Evolutionary conservation across 2,329 filamentous ascomycete genomes (phyloP).

Genomic region (Alternaria consortialis): DNA sequence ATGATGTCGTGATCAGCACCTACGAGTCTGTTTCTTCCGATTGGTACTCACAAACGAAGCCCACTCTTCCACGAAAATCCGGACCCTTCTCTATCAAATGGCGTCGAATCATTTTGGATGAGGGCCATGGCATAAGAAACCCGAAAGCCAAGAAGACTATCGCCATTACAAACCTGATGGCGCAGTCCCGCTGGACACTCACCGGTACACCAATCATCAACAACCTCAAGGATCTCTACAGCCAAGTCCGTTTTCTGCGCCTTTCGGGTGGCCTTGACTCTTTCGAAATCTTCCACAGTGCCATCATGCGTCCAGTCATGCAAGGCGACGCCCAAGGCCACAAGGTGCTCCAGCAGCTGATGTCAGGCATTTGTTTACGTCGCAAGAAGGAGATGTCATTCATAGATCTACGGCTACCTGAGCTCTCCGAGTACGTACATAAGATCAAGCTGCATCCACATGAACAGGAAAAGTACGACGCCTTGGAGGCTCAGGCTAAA

Average conservation of each 20-base stretch:
- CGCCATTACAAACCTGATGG: constrained; percentile 72
- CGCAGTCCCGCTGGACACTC: constrained; percentile 76
- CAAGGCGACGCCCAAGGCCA: constrained; percentile 66
- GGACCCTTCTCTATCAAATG: constrained; percentile 71
- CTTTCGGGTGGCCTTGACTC: constrained; percentile 80
- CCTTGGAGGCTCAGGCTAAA: constrained; percentile 74
- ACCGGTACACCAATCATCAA: constrained; percentile 77
- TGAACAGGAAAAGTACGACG: constrained; percentile 80
- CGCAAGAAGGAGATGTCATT: constrained; percentile 90
- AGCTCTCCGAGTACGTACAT: constrained; percentile 80
- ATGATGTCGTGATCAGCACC: constrained; percentile 83
- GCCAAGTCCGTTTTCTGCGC: constrained; percentile 77
- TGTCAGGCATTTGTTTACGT: constrained; percentile 81
- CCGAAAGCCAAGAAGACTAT: constrained; percentile 74
- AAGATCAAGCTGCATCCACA: constrained; percentile 76
- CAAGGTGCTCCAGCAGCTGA: constrained; percentile 75
- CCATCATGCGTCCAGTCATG: constrained; percentile 74
- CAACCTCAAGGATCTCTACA: constrained; percentile 81
- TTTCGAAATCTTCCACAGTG: constrained; percentile 75
- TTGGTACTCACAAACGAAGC: constrained; percentile 60
- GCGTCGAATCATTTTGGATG: constrained; percentile 67
- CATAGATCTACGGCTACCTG: constrained; percentile 79
- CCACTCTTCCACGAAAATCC: constrained; percentile 38
- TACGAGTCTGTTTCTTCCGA: constrained; percentile 80
- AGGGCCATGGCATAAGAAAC: constrained; percentile 77